Conservation (phyloP, 2,329 filamentous ascomycete genomes). For the Mariannaea sp. region DNA sequence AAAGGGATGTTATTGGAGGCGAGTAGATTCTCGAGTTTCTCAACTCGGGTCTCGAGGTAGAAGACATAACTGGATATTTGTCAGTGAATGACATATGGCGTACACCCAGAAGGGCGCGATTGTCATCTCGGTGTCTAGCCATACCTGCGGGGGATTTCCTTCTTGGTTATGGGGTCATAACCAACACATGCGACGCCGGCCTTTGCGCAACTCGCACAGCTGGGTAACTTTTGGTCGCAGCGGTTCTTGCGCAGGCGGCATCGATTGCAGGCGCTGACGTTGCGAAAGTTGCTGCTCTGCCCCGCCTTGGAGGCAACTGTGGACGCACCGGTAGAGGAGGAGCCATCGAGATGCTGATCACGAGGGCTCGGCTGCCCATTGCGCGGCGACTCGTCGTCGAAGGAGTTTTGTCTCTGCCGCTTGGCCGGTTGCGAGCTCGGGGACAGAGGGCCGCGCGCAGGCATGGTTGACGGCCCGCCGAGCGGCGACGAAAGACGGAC, state of each 20-base stretch:
- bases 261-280: constrained; percentile 92
- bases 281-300: constrained; percentile 73
- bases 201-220: constrained; percentile 91
- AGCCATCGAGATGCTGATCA: constrained; percentile 40
- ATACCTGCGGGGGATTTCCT: constrained; percentile 90
- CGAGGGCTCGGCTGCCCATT: constrained; percentile 36
- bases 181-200: constrained; percentile 90
- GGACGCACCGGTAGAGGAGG: constrained; percentile 35
- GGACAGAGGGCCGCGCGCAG: constrained; percentile 56
- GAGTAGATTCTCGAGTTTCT: constrained; percentile 80
- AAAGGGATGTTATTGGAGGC: constrained; percentile 71
- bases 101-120: constrained; percentile 15
- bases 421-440: constrained; percentile 59
- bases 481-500: constrained; percentile 34
- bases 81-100: constrained; percentile 27
- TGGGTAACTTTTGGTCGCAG: constrained; percentile 90
- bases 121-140: constrained; percentile 48
- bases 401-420: constrained; percentile 60
- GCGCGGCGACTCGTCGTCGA: constrained; percentile 51
- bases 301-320: constrained; percentile 50
- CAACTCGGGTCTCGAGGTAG: constrained; percentile 86
- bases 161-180: constrained; percentile 95
- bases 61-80: constrained; percentile 74
- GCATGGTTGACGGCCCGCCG: constrained; percentile 42
- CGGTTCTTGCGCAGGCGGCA: constrained; percentile 92